These are phyloP conservation scores for Mycena rebaudengoi DNA, from an alignment of 768 basidiomycete genomes.

Conservation along the genomic window DNA sequence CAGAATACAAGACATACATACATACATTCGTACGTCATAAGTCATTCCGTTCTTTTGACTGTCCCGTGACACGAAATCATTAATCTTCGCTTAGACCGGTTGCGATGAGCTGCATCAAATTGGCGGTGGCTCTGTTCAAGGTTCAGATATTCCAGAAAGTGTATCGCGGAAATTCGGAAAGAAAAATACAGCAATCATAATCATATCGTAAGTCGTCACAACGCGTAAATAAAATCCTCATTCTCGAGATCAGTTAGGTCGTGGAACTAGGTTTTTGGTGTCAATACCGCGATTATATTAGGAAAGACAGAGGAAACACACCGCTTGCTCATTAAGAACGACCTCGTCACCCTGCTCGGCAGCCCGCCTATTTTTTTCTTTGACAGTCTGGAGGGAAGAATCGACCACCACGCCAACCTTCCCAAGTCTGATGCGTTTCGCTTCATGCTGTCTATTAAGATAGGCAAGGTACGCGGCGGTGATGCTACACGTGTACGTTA, in stretches of 20 bases:
- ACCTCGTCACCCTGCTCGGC: conserved; percentile 22
- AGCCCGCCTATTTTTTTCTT: conserved; percentile 10
- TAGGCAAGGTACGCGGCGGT: conserved; percentile 46
- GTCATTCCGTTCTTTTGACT: no score
- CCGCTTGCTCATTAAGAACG: conserved; percentile 14
- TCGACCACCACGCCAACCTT: conserved; percentile 45
- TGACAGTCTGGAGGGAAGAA: conserved; percentile 44
- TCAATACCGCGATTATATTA: no score
- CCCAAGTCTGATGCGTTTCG: conserved; percentile 42
- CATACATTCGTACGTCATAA: no score
- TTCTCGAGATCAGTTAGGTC: conserved; percentile 49
- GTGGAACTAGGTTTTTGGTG: no score
- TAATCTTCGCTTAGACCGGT: no score
- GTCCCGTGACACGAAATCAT: no score
- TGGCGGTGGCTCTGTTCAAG: no score
- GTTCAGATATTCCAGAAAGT: background rate
- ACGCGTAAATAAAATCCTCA: conserved; percentile 41
- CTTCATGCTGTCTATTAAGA: conserved; percentile 48
- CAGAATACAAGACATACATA: no score
- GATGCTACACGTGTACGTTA: conserved; percentile 26
- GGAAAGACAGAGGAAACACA: conserved; percentile 42
- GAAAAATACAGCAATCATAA: background rate
- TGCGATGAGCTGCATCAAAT: no score
- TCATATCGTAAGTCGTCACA: conserved; percentile 28
- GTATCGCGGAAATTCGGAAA: no score